Base-by-base conservation (phyloP, 139 green algal genomes). In the Desmodesmus armatus region DNA sequence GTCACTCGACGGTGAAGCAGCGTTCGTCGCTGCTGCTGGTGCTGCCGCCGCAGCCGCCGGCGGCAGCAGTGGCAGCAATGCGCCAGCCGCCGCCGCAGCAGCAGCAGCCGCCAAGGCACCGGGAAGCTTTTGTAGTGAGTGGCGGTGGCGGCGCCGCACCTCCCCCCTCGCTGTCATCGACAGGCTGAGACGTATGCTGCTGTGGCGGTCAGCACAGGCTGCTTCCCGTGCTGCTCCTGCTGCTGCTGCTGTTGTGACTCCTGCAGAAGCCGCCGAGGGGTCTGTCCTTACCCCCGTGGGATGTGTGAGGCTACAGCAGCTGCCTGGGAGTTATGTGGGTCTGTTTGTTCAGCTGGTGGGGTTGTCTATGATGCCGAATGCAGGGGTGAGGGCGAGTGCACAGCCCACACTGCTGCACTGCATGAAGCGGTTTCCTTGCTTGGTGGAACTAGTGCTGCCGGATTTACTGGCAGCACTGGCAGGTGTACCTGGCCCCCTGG, bases 381-480 rank as follows among this genome's bases (percentile, higher is more conserved):
- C 69, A 47, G 71, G 29, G 4, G 69, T 91, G 9, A 43, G 82
- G 31, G 75, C 33, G 43, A 60, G 29, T 5, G 75, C 88, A 0
- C 13, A 74, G 35, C 29, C 33, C 27, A 63, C 88, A 4, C 60
- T 96, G 66, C 89, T 91, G 17, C n/a, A 67, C 2, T 69, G 60
- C 37, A 49, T 88, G 39, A 96, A 96, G 90, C 89, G 92, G n/a
- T 96, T 93, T 85, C 85, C 92, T 21, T 78, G 35, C 27, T 82
- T 96, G 41, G 87, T 80, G 25, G 82, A 83, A 27, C 33, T 73
- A 23, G 39, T 83, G 35, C 82, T 91, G 79, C 88, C 90, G 21
- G 67, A 83, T 6, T 55, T 91, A 29, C 85, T 95, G 25, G 82
- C 65, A 0, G 90, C 83, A 29, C 53, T 96, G 4, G 93, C 90